These are phyloP conservation scores for Blastobotrys illinoisensis DNA, from an alignment of 1,139 yeast species.

Conservation along the genomic window DNA sequence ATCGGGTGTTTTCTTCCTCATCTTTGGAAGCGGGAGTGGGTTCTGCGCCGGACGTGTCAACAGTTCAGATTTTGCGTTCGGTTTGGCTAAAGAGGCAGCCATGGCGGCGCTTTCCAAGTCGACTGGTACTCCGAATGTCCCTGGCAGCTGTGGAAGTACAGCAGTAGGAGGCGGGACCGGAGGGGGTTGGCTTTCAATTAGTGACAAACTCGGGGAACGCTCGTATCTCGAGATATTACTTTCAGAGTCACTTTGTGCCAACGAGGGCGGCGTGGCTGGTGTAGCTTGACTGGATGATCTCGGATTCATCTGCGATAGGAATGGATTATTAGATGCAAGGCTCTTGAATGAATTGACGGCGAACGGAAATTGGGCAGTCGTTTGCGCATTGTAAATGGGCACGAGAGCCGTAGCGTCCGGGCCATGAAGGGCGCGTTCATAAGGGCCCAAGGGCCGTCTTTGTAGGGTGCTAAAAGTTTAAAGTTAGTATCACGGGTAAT, in stretches of 20 bases:
- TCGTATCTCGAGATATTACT: not conserved
- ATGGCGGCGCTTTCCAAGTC: slow-evolving; percentile 1
- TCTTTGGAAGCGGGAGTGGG: slow-evolving; percentile 10
- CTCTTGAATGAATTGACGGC: not conserved
- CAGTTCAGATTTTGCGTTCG: slow-evolving; percentile 5
- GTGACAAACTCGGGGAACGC: not conserved
- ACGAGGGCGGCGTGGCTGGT: slow-evolving; percentile 3
- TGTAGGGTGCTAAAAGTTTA: slow-evolving; percentile 5
- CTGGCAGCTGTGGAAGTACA: not conserved
- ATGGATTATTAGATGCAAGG: not conserved
- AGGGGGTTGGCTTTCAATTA: not conserved
- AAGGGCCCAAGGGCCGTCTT: slow-evolving; percentile 5
- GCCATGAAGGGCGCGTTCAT: slow-evolving; percentile 1
- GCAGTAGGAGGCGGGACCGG: not conserved
- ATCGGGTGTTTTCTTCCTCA: not conserved
- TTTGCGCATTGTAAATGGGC: slow-evolving; percentile 7
- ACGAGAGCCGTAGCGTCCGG: slow-evolving; percentile 4
- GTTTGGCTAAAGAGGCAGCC: slow-evolving; percentile 4
- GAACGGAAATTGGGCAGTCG: slow-evolving; percentile 2
- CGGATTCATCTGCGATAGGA: not conserved
- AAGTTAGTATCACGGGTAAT: slow-evolving; percentile 4
- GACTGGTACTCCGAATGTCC: not conserved
- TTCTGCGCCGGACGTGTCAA: slow-evolving; percentile 7
- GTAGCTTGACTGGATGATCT: not conserved
- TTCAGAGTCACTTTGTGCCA: slow-evolving; percentile 6